phyloP scores from a whole-genome alignment of 805 yeast species.

The Yamadazyma sp. region DNA sequence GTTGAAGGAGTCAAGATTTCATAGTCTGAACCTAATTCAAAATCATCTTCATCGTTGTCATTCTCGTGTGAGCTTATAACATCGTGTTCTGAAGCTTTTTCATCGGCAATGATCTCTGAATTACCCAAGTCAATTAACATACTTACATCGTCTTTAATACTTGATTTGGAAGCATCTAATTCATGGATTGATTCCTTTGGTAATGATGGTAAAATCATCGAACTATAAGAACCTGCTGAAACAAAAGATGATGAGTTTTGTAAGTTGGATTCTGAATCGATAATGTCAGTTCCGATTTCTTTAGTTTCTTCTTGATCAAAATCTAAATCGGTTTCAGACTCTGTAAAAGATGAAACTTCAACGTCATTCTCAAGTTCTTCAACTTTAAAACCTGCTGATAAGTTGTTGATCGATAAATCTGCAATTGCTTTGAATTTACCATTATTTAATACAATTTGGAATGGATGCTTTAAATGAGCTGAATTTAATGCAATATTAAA shows the following conservation, averaged over 20 bases:
- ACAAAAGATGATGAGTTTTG: not conserved
- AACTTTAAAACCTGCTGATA: constrained; percentile 6
- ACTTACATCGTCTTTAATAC: constrained; percentile 1
- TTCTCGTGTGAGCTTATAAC: constrained; percentile 20
- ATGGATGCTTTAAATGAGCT: constrained; percentile 33
- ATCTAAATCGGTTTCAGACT: constrained; percentile 5
- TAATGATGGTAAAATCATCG: constrained; percentile 29
- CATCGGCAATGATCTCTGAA: constrained; percentile 1
- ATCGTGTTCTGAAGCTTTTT: constrained; percentile 7
- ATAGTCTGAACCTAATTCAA: constrained; percentile 31
- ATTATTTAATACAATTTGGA: constrained; percentile 25
- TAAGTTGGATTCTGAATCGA: not conserved
- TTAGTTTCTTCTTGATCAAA: not conserved
- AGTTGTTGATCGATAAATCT: constrained; percentile 9
- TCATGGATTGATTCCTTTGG: constrained; percentile 23
- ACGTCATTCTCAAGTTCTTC: constrained; percentile 1
- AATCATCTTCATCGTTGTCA: constrained; percentile 27
- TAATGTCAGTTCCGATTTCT: not conserved
- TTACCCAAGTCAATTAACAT: constrained; percentile 5
- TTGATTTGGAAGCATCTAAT: constrained; percentile 14
- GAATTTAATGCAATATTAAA: constrained; percentile 31
- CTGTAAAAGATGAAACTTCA: constrained; percentile 1
- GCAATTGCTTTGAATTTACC: constrained; percentile 11
- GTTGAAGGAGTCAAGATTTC: constrained; percentile 31
- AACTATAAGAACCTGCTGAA: constrained; percentile 17